These are phyloP conservation scores for Chrysanthemum seticuspe DNA, from an alignment of 129 eudicot species.

Conservation along the genomic window DNA sequence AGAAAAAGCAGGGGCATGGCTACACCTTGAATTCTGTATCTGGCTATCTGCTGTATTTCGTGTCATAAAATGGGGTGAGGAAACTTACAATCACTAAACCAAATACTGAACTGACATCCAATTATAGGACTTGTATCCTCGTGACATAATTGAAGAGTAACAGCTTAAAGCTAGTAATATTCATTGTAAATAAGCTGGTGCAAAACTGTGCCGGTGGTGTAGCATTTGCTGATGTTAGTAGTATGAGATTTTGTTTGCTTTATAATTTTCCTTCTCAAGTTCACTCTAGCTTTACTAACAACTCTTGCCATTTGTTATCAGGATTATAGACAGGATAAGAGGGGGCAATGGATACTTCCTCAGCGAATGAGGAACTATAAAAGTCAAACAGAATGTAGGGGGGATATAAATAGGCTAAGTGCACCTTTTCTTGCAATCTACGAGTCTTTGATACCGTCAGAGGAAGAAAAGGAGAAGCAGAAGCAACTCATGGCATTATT, in stretches of 20 bases:
- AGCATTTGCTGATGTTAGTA: background rate
- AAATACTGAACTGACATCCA: no score
- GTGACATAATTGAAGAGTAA: no score
- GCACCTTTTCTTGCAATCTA: constrained; percentile 58
- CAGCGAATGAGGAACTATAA: constrained; percentile 66
- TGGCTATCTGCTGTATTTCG: no score
- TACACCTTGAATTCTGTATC: no score
- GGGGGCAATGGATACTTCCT: constrained; percentile 68
- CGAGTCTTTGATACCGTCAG: constrained; percentile 75
- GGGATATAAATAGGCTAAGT: constrained; percentile 58
- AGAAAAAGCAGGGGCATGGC: no score
- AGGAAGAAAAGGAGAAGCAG: constrained; percentile 87
- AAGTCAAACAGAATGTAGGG: constrained; percentile 57
- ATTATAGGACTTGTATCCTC: no score
- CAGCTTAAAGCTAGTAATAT: no score
- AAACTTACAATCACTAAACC: no score
- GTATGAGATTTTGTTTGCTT: constrained; percentile 16
- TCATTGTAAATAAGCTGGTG: no score
- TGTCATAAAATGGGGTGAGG: no score
- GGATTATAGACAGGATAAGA: constrained; percentile 85
- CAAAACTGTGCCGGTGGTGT: no score
- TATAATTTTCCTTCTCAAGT: background rate
- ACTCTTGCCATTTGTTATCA: constrained; percentile 29
- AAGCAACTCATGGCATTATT: constrained; percentile 61
- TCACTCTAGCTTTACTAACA: background rate